These are phyloP conservation scores for Trifolium dubium DNA, from an alignment of 306 rosid species.

Conservation along the genomic window DNA sequence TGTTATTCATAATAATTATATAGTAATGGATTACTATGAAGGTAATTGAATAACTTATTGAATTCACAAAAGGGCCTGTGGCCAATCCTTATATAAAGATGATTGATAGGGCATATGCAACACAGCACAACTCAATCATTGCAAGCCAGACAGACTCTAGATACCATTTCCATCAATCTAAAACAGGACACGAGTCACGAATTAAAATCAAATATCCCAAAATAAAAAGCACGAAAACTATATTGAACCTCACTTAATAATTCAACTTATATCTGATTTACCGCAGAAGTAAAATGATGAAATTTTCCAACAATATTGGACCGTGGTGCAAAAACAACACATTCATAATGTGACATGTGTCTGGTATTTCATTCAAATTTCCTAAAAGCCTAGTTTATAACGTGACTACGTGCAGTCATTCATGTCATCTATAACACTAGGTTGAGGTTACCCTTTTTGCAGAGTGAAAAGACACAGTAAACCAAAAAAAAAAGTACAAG, in stretches of 20 bases:
- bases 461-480: conserved; percentile 29
- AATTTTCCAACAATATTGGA: conserved; percentile 1
- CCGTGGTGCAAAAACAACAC: background rate
- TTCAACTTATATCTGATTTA: conserved; percentile 2
- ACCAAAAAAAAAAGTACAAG: conserved; percentile 29
- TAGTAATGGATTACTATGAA: background rate
- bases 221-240: conserved; percentile 1
- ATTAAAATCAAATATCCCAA: background rate
- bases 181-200: background rate
- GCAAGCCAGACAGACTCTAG: background rate
- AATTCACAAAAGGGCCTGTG: background rate
- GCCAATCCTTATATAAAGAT: conserved; percentile 8
- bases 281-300: background rate
- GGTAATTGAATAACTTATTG: background rate
- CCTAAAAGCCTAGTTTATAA: background rate
- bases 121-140: background rate
- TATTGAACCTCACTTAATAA: conserved; percentile 12
- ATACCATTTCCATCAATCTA: background rate
- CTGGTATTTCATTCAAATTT: background rate
- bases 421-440: conserved; percentile 5
- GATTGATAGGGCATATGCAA: conserved; percentile 19
- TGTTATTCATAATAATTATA: background rate
- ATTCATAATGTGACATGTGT: background rate
- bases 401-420: background rate
- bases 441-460: conserved; percentile 20